Conservation (phyloP, 371 early-diverging fungal species). For the Haplosporangium sp. region DNA sequence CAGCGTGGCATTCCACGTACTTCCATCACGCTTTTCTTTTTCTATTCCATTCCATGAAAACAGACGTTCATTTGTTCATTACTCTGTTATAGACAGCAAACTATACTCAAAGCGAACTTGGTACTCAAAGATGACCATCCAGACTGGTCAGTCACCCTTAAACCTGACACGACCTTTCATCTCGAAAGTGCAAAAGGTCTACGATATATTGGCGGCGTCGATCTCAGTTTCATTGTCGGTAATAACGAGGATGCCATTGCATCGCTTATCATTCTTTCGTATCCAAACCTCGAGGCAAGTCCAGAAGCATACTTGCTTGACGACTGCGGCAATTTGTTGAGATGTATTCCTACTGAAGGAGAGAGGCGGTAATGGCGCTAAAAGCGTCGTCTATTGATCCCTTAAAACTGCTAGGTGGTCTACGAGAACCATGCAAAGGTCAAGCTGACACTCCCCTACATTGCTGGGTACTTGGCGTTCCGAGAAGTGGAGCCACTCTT, state of each 20-base stretch:
- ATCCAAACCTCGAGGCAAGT: slow-evolving; percentile 66
- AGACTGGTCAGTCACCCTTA: slow-evolving; percentile 34
- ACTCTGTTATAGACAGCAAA: slow-evolving; percentile 30
- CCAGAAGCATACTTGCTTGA: not conserved
- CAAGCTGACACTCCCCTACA: slow-evolving; percentile 79
- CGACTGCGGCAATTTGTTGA: slow-evolving; percentile 5
- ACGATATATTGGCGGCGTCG: slow-evolving; percentile 82
- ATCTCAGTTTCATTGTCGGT: slow-evolving; percentile 80
- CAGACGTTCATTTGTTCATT: not conserved
- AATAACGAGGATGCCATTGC: slow-evolving; percentile 77
- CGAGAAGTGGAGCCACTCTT: slow-evolving; percentile 80
- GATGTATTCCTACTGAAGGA: not conserved
- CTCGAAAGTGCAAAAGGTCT: slow-evolving; percentile 57
- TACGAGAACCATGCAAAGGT: slow-evolving; percentile 65
- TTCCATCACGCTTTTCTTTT: not conserved
- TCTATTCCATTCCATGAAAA: not conserved
- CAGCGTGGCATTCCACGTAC: not conserved
- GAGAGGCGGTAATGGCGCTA: too few relatives aligned
- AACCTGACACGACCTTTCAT: slow-evolving; percentile 15
- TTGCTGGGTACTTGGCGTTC: slow-evolving; percentile 90
- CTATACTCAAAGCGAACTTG: slow-evolving; percentile 27
- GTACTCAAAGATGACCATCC: slow-evolving; percentile 36
- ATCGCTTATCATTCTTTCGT: slow-evolving; percentile 75
- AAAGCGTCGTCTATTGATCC: slow-evolving; percentile 1
- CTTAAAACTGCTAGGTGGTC: slow-evolving; percentile 59